Evolutionary conservation across 768 basidiomycete genomes (phyloP).

Genomic region (Amanita phalloides): DNA sequence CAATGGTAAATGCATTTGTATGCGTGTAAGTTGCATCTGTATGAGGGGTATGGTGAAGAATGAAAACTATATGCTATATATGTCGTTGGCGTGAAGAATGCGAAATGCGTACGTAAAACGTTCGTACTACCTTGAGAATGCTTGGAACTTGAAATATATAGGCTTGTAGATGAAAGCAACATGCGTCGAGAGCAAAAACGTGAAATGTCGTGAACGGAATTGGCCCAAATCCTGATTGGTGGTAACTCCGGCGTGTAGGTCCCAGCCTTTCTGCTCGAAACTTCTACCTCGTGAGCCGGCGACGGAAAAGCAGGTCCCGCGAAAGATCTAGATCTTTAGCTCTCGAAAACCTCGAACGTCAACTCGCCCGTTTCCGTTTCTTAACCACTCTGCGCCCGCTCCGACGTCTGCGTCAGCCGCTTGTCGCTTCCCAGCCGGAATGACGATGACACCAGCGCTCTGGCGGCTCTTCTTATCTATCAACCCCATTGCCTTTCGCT

Average conservation of each 20-base stretch:
- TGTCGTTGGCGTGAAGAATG: background rate
- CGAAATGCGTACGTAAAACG: background rate
- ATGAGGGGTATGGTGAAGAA: background rate
- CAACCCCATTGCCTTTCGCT: constrained; percentile 59
- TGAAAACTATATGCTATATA: background rate
- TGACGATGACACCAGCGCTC: constrained; percentile 53
- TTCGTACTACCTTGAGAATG: background rate
- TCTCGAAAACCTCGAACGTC: constrained; percentile 75
- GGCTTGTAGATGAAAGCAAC: background rate
- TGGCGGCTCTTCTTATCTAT: constrained; percentile 31
- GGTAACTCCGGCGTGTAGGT: background rate
- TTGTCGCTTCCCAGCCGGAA: constrained; percentile 49
- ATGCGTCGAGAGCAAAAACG: background rate
- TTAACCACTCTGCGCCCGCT: constrained; percentile 31
- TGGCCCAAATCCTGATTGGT: background rate
- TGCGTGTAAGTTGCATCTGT: background rate
- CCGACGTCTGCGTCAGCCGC: constrained; percentile 20
- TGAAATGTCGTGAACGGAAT: background rate
- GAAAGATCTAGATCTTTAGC: constrained; percentile 41
- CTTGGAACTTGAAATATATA: background rate
- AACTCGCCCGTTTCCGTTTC: constrained; percentile 45
- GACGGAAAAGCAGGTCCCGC: background rate
- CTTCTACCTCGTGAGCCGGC: background rate
- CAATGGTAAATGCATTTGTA: background rate
- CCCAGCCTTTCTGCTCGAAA: background rate